A percentile compares a stretch with the other conserved stretches of the same genome.
Evolutionary conservation across 768 basidiomycete genomes (phyloP).

Genomic region (Termitomyces sp.): DNA sequence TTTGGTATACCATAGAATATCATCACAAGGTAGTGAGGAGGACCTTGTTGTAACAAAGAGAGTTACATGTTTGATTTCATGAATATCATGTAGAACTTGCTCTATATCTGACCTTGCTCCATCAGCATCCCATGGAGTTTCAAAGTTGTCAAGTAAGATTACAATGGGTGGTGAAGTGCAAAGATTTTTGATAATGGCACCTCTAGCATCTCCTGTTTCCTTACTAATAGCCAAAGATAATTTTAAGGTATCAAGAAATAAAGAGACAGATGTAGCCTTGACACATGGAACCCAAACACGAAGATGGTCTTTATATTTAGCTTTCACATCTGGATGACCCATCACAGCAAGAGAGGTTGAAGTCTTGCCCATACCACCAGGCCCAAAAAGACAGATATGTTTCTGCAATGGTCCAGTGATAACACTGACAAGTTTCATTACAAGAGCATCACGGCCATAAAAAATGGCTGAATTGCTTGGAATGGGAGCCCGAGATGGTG

Average conservation of each 20-base stretch:
- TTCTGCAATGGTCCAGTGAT: not conserved
- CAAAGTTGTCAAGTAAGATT: constrained; percentile 34
- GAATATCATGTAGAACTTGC: not conserved
- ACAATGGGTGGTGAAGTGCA: not conserved
- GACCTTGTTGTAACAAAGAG: not conserved
- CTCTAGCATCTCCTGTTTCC: not conserved
- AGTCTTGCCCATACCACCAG: constrained; percentile 31
- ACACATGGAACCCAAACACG: constrained; percentile 24
- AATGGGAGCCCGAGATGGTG: not conserved
- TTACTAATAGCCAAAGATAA: not conserved
- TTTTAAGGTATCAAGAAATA: not conserved
- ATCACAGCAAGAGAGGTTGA: constrained; percentile 28
- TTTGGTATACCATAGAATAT: constrained; percentile 17
- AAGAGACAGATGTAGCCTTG: not conserved
- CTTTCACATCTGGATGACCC: constrained; percentile 14
- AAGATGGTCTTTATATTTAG: constrained; percentile 14
- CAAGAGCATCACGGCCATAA: constrained; percentile 12
- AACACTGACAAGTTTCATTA: constrained; percentile 6
- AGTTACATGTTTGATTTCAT: not conserved
- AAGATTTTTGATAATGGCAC: not conserved
- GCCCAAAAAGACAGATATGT: constrained; percentile 20
- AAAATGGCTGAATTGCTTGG: constrained; percentile 14
- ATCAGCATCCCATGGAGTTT: constrained; percentile 28
- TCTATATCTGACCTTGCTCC: constrained; percentile 17
- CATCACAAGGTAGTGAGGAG: constrained; percentile 16